Evolutionary conservation across 192 early-diverging fungal species (phyloP).

Genomic region (Glomus cerebriforme): DNA sequence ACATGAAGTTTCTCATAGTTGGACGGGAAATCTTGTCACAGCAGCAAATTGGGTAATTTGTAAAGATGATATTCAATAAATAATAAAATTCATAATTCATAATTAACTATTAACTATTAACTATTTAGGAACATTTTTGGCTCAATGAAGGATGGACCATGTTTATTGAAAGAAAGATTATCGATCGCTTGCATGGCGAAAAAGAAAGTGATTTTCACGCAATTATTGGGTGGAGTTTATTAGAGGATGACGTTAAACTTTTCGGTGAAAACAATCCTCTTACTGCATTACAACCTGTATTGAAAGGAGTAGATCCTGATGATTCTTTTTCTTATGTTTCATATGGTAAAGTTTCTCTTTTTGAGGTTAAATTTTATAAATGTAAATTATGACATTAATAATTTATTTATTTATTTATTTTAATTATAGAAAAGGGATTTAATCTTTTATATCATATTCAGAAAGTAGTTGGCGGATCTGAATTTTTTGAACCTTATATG

Average conservation of each 20-base stretch:
- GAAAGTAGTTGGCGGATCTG: conserved; percentile 78
- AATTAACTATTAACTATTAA: neutral
- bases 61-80: conserved; percentile 27
- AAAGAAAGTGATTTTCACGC: conserved; percentile 78
- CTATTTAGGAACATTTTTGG: conserved; percentile 72
- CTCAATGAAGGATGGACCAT: conserved; percentile 97
- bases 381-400: neutral
- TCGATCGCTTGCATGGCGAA: conserved; percentile 75
- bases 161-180: conserved; percentile 91
- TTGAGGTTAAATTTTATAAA: neutral
- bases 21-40: conserved; percentile 88
- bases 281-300: conserved; percentile 73
- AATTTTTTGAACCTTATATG: conserved; percentile 86
- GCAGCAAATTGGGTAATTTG: conserved; percentile 74
- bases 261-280: conserved; percentile 67
- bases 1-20: conserved; percentile 93
- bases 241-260: conserved; percentile 69
- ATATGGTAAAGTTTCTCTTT: conserved; percentile 60
- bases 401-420: conserved; percentile 16
- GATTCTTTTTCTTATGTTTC: conserved; percentile 79
- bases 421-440: conserved; percentile 87
- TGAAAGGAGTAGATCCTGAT: conserved; percentile 79
- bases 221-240: conserved; percentile 78
- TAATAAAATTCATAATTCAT: too few relatives aligned
- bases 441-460: conserved; percentile 91